phyloP scores from a whole-genome alignment of 306 rosid genomes.

The Gillenia trifoliata region DNA sequence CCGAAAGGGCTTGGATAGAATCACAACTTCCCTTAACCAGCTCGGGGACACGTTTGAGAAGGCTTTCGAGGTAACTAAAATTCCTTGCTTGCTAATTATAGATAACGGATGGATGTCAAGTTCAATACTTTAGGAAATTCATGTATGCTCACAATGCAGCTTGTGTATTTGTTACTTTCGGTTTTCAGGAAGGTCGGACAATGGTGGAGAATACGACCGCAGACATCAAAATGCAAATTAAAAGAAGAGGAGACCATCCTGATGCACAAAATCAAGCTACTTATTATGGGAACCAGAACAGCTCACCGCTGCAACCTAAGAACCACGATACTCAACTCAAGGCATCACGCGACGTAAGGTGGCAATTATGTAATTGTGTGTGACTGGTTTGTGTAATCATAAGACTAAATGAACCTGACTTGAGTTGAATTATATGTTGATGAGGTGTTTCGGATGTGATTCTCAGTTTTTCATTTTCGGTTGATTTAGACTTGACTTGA shows the following conservation, averaged over 20 bases:
- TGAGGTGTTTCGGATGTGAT: background rate
- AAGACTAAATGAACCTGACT: slow-evolving; percentile 1
- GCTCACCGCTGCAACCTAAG: slow-evolving; percentile 35
- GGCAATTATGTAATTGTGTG: slow-evolving; percentile 68
- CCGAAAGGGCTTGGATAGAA: slow-evolving; percentile 72
- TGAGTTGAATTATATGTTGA: background rate
- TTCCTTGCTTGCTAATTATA: background rate
- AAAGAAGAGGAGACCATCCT: slow-evolving; percentile 42
- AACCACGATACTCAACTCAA: slow-evolving; percentile 77
- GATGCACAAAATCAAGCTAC: slow-evolving; percentile 26
- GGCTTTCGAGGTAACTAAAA: slow-evolving; percentile 65
- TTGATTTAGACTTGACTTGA: background rate
- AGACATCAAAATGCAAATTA: slow-evolving; percentile 69
- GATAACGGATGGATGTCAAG: background rate
- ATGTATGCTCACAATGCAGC: background rate
- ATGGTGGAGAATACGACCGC: slow-evolving; percentile 83
- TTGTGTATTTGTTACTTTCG: background rate
- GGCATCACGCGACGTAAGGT: slow-evolving; percentile 99
- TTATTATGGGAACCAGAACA: slow-evolving; percentile 19
- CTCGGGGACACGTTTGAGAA: slow-evolving; percentile 92
- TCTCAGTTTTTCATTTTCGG: background rate
- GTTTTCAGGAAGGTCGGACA: slow-evolving; percentile 67
- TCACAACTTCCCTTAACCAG: slow-evolving; percentile 82
- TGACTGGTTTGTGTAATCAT: slow-evolving; percentile 20
- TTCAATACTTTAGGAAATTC: background rate